Percentiles rank a stretch among this genome's conserved stretches.
Conservation (phyloP, 169 alveolate genomes). For the Theileria parva region DNA sequence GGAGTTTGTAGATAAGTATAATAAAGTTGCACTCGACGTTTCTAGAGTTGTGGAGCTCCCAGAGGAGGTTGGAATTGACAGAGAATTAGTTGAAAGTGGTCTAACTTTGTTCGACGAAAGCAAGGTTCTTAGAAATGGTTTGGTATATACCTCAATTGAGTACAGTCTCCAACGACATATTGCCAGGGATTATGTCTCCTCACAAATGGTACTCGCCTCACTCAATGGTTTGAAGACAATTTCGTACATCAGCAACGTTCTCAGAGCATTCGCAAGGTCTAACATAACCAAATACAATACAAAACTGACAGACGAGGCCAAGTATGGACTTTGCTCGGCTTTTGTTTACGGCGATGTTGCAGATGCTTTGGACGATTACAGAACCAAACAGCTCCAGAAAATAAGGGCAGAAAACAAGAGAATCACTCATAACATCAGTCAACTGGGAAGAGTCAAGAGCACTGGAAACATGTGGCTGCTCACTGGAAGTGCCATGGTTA, state of each 20-base stretch:
- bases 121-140: conserved; percentile 25
- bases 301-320: not conserved
- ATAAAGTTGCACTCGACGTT: conserved; percentile 1
- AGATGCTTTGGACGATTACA: conserved; percentile 27
- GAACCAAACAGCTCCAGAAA: conserved; percentile 14
- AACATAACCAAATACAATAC: not conserved
- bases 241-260: conserved; percentile 17
- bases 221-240: conserved; percentile 39
- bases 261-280: conserved; percentile 48
- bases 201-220: conserved; percentile 27
- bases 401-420: conserved; percentile 50
- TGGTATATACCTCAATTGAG: conserved; percentile 36
- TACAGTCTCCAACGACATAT: conserved; percentile 3
- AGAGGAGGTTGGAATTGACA: conserved; percentile 32
- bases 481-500: not conserved
- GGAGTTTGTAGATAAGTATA: conserved; percentile 4
- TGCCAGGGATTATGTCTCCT: conserved; percentile 58
- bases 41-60: conserved; percentile 20
- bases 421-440: conserved; percentile 27
- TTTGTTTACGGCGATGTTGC: conserved; percentile 44
- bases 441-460: conserved; percentile 47
- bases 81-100: conserved; percentile 18
- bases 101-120: conserved; percentile 19
- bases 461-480: conserved; percentile 45
- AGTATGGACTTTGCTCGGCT: conserved; percentile 36